Base-by-base conservation (phyloP, 148 eudicot species). In the Polygonum maritimum region DNA sequence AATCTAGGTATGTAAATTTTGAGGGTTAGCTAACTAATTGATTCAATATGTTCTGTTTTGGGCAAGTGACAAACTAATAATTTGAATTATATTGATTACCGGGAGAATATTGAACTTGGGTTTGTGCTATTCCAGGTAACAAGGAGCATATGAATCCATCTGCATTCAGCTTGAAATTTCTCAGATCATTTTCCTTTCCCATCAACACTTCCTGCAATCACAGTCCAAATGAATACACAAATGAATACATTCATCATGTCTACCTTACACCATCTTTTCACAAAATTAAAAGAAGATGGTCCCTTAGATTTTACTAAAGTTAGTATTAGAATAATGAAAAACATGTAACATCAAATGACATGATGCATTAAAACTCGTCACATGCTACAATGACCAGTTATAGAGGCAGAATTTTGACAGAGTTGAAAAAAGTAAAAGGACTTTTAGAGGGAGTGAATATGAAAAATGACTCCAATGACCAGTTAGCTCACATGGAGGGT, bases 51-150 rank as follows among this genome's bases (percentile, higher is more conserved):
- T 49, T 49, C n/a, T 49, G 3, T 49, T 15, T 49, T 2, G 60
- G 22, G 60, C 26, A 54, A 54, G 26, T n/a, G 26, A n/a, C 26
- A 22, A 54, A 8, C 9, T 22, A 26, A 26, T 10, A 60, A 60
- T 22, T 22, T 21, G 33, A 11, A 63, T 33, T 33, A 33, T 31
- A 26, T 60, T 33, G 36, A 60, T 63, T 67, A 94, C 98, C 98
- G 33, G 98, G 98, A 40, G 98, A 94, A 80, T 94, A 94, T 83
- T 92, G 94, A 55, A 94, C 91, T 82, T 94, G 90, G 36, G 93
- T 77, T 75, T 90, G 88, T 81, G 92, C 75, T 58, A 89, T 86
- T 76, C 96, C 98, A 7, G 98, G 98, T 16, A 92, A 80, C 3
- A 91, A 13, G 0, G 97, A 92, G 44, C 99, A 95, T 51, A 95